A percentile compares a stretch with the other conserved stretches of the same genome.
phyloP scores from a whole-genome alignment of 176 grass and related monocot species.

The Thalia dealbata region DNA sequence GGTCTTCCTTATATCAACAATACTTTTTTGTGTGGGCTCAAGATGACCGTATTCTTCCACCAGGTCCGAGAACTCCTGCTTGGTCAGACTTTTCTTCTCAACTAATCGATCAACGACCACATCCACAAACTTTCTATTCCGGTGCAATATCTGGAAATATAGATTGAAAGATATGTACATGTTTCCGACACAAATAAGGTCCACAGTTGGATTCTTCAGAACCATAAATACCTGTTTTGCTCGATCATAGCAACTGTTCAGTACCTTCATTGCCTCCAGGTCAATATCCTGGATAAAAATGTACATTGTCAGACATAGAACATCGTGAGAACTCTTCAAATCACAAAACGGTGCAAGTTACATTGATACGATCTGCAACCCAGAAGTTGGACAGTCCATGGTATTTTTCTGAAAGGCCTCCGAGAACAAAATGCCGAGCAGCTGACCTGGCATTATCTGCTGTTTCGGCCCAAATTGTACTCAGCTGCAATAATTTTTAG shows the following conservation, averaged over 20 bases:
- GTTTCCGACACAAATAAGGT: background rate
- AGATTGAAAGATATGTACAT: background rate
- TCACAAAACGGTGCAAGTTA: background rate
- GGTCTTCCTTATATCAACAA: conserved; percentile 25
- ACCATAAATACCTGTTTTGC: conserved; percentile 19
- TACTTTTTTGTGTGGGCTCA: conserved; percentile 21
- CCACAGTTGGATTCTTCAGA: background rate
- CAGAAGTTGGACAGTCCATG: conserved; percentile 23
- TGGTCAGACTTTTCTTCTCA: conserved; percentile 21
- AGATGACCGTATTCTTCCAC: conserved; percentile 22
- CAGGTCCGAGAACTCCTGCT: conserved; percentile 17
- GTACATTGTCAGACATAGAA: background rate
- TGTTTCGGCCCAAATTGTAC: conserved; percentile 34
- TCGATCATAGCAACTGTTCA: conserved; percentile 23
- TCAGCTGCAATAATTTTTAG: conserved; percentile 14
- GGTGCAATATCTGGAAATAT: conserved; percentile 19
- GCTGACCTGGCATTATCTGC: conserved; percentile 33
- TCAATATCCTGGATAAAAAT: conserved; percentile 19
- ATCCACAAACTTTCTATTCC: conserved; percentile 20
- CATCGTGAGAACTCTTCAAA: background rate
- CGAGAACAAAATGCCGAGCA: conserved; percentile 23
- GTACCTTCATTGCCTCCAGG: conserved; percentile 14
- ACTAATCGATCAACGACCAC: conserved; percentile 11
- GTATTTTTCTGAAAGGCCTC: conserved; percentile 28
- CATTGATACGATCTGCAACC: conserved; percentile 25